Base-by-base conservation (phyloP, 2,329 filamentous ascomycete species). In the Sarocladiaceae sp. region DNA sequence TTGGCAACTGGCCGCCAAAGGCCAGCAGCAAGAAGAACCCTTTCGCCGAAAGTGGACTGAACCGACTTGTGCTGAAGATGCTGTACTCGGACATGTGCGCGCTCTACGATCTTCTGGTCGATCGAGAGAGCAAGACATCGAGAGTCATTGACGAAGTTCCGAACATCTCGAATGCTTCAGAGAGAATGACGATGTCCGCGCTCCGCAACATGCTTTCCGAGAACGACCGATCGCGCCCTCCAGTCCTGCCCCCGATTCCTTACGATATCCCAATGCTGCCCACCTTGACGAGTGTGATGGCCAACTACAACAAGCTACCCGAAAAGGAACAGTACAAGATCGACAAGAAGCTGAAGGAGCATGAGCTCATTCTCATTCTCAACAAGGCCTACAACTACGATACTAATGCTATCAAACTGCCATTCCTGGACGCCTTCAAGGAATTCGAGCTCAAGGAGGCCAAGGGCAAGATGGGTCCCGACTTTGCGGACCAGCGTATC, bases 11-110 rank as follows among this genome's bases (percentile, higher is more conserved):
- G 91, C 90, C 93, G 2, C 91, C 93, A 7, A 95, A 93, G 61
- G 88, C 89, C 2, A 85, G 78, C 55, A 91, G 82, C 54, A 95
- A 94, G 73, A 95, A 94, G 74, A 95, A 95, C 58, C 78, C 83
- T 1, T 88, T 95, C 51, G 83, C 85, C 21, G 88, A 90, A 53
- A 86, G 81, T 53, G 91, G 91, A 0, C 73, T 97, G 18, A 96
- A 96, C 62, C 78, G 93, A 19, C 66, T 88, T 34, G 87, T 95
- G 5, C 70, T 96, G 33, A 80, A 81, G 58, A 82, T 87, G 33
- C 67, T 97, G 7, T 97, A 96, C 64, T 76, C 80, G 20, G 91
- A 98, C 60, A 79, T 96, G 56, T 87, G 86, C 53, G 79, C 82
- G 31, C 70, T 97, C 13, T 97, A 97, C 63, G 90, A 97, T 57